Conservation (phyloP, 257 asterid species). For the Avicennia marina region DNA sequence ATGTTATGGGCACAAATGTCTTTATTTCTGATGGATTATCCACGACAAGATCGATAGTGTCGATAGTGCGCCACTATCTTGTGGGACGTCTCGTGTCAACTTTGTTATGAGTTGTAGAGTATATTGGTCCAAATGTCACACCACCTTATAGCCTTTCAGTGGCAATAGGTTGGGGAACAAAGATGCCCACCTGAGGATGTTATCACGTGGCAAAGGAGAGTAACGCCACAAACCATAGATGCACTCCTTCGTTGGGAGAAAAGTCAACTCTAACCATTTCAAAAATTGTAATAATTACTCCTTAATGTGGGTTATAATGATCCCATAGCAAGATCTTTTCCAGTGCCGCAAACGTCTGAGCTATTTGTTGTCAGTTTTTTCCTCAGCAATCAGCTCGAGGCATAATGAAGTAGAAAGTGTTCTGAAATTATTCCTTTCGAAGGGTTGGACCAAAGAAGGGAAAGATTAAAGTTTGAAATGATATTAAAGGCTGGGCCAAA, state of each 20-base stretch:
- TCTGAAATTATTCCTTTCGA: no score
- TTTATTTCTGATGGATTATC: slow-evolving; percentile 19
- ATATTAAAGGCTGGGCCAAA: no score
- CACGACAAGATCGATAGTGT: slow-evolving; percentile 19
- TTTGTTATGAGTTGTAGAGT: neutral
- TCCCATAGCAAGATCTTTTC: neutral
- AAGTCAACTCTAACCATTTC: slow-evolving; percentile 8
- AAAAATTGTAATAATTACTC: neutral
- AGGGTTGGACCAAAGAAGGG: no score
- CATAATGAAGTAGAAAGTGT: no score
- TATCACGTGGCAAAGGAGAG: slow-evolving; percentile 18
- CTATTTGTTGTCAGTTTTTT: no score
- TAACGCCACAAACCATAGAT: neutral
- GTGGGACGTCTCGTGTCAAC: slow-evolving; percentile 17
- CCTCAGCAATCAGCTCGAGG: no score
- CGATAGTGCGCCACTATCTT: slow-evolving; percentile 11
- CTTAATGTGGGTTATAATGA: slow-evolving; percentile 7
- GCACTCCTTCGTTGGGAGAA: neutral
- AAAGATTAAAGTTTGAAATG: no score
- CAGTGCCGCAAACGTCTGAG: no score
- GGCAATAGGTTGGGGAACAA: slow-evolving; percentile 25
- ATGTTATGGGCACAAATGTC: slow-evolving; percentile 10
- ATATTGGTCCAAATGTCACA: neutral
- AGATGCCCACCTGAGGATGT: slow-evolving; percentile 14
- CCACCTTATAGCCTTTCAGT: slow-evolving; percentile 8